phyloP scores from a whole-genome alignment of 768 basidiomycete species.

The Fomitopsis serialis region DNA sequence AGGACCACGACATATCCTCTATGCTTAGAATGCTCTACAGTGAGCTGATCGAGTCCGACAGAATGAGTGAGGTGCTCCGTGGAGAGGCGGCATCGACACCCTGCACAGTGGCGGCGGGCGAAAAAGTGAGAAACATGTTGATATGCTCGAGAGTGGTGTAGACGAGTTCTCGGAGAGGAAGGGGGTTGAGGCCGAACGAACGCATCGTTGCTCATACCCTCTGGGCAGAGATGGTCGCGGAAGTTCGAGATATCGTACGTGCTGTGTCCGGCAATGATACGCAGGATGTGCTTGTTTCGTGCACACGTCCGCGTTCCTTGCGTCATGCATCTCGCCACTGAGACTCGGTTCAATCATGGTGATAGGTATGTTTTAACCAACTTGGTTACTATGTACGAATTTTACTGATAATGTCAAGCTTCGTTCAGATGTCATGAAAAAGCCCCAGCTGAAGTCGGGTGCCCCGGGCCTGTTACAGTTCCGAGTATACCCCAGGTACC shows the following conservation, averaged over 20 bases:
- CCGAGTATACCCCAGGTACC: no score
- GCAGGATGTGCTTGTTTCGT: no score
- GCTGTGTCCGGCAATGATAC: no score
- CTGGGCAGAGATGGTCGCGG: slow-evolving; percentile 12
- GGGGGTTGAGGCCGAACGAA: slow-evolving; percentile 28
- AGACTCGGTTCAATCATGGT: no score
- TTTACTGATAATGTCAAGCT: no score
- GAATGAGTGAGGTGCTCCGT: slow-evolving; percentile 46
- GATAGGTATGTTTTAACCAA: no score
- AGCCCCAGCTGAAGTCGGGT: no score
- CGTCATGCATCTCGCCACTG: no score
- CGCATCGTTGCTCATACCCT: slow-evolving; percentile 9
- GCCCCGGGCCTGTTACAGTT: no score
- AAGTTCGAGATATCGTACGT: slow-evolving; percentile 22
- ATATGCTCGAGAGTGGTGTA: slow-evolving; percentile 22
- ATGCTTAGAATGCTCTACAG: slow-evolving; percentile 31
- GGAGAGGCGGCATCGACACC: slow-evolving; percentile 31
- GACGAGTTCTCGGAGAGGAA: slow-evolving; percentile 37
- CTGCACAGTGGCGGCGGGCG: slow-evolving; percentile 9
- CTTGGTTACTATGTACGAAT: no score
- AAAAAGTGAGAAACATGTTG: slow-evolving; percentile 50
- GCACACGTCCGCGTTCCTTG: no score
- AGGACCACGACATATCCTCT: slow-evolving; percentile 36
- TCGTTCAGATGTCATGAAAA: no score
- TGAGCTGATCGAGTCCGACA: slow-evolving; percentile 50